Conservation (phyloP, 805 yeast species). For the Clavispora santaluciae region DNA sequence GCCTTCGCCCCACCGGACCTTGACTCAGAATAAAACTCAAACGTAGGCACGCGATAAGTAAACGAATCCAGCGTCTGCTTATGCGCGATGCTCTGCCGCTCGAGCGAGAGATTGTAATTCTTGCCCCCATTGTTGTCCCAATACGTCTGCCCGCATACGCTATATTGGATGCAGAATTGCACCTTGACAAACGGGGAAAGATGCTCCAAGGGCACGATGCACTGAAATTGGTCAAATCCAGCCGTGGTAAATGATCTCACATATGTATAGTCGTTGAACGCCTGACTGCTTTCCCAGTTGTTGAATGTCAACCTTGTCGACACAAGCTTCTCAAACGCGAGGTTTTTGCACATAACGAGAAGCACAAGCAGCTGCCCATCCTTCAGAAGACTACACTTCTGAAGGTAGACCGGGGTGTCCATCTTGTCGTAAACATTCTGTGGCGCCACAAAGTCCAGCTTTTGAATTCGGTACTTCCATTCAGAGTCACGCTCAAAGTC, state of each 20-base stretch:
- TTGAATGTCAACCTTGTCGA: conserved; percentile 46
- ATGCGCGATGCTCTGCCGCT: background rate
- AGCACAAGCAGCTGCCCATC: conserved; percentile 21
- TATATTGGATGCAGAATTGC: conserved; percentile 32
- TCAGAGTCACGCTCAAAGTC: conserved; percentile 14
- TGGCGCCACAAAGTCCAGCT: conserved; percentile 12
- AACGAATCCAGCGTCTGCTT: conserved; percentile 6
- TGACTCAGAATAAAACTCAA: background rate
- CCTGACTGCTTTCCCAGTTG: conserved; percentile 38
- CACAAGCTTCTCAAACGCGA: conserved; percentile 33
- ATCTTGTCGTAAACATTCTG: conserved; percentile 14
- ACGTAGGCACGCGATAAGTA: conserved; percentile 10
- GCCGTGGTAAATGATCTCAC: conserved; percentile 19
- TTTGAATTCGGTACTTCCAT: conserved; percentile 8
- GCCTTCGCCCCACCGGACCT: background rate
- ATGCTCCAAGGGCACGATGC: conserved; percentile 41
- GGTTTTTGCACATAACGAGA: conserved; percentile 27
- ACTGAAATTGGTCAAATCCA: conserved; percentile 45
- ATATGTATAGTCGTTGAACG: conserved; percentile 19
- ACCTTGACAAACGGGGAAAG: conserved; percentile 28
- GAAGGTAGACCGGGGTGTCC: conserved; percentile 24
- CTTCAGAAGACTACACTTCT: conserved; percentile 31
- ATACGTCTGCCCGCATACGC: conserved; percentile 21
- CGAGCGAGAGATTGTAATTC: conserved; percentile 34
- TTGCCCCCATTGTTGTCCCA: conserved; percentile 37